Evolutionary conservation across 345 rosid species (phyloP), one percentile per base, ranked within the genome.

Genomic region (Lagerstroemia speciosa): DNA sequence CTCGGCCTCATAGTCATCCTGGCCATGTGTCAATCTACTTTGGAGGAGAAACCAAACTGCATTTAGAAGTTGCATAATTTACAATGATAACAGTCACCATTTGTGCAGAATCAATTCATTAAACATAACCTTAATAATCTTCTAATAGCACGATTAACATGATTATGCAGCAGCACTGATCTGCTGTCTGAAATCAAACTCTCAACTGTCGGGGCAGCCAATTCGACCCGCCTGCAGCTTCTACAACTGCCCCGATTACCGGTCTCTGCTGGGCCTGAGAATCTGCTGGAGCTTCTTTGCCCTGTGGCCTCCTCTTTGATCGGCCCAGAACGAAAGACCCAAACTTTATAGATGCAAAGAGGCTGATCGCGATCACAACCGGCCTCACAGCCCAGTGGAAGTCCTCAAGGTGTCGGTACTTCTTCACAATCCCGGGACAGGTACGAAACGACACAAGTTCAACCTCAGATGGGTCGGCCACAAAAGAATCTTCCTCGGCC

Each of bases 341-440:
- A 5, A 88, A 33, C 84, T 81, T 88, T 83, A 86, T 72, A 2
- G 88, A 85, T 32, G 95, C 81, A 61, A 94, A 80, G 2, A 94
- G 68, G 64, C 95, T 88, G 65, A 86, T 65, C 1, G 90, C 90
- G 69, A 89, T 78, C 65, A 91, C 73, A 62, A 89, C 77, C 14
- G 97, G 99, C 75, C 97, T 91, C 55, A 91, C 91, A 26, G 86
- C 85, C 99, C 97, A 94, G 75, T 91, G 99, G 64, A 86, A 80
- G 77, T 94, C 96, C 83, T 94, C 97, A 2, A 94, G 88, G 80
- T 94, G 99, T 72, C 89, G 84, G 75, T 86, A 94, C 62, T 89
- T 91, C 63, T 83, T 73, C 63, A 83, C 78, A 22, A 89, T 71
- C 37, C 97, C 97, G 1, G 75, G 78, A 75, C 87, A 91, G 17